A percentile compares a stretch with the other conserved stretches of the same genome.
phyloP scores from a whole-genome alignment of 768 basidiomycete genomes.

The Ramaria sp. region DNA sequence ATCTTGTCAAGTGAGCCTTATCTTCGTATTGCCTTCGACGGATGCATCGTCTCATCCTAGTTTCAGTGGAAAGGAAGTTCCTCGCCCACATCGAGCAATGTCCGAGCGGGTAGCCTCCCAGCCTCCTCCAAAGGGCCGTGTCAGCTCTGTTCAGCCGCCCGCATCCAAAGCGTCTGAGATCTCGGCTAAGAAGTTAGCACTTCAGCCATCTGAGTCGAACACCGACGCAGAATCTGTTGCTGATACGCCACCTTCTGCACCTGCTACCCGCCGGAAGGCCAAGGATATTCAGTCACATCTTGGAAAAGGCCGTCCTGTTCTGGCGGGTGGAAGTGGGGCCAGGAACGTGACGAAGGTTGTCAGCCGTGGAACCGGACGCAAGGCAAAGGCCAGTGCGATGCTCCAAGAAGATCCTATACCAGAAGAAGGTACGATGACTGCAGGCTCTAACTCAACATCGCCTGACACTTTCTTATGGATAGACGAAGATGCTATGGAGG shows the following conservation, averaged over 20 bases:
- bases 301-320: conserved; percentile 60
- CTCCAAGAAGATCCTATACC: conserved; percentile 44
- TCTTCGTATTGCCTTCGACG: background rate
- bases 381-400: conserved; percentile 38
- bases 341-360: conserved; percentile 52
- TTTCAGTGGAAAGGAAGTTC: conserved; percentile 24
- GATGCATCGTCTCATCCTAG: conserved; percentile 14
- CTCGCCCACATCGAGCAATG: conserved; percentile 24
- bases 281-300: conserved; percentile 61
- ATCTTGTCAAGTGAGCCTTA: conserved; percentile 22
- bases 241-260: background rate
- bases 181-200: conserved; percentile 32
- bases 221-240: background rate
- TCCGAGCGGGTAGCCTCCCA: conserved; percentile 19
- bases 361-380: conserved; percentile 37
- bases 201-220: conserved; percentile 3
- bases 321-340: conserved; percentile 57
- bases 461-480: background rate
- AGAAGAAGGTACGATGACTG: conserved; percentile 22
- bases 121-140: conserved; percentile 13
- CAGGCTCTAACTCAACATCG: background rate
- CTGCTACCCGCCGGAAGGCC: conserved; percentile 47
- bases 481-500: background rate
- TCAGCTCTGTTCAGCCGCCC: conserved; percentile 21
- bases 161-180: conserved; percentile 26